A percentile compares a stretch with the other conserved stretches of the same genome.
Conservation (phyloP, 495 filamentous ascomycete species). For the Aspergillus saccharolyticus region DNA sequence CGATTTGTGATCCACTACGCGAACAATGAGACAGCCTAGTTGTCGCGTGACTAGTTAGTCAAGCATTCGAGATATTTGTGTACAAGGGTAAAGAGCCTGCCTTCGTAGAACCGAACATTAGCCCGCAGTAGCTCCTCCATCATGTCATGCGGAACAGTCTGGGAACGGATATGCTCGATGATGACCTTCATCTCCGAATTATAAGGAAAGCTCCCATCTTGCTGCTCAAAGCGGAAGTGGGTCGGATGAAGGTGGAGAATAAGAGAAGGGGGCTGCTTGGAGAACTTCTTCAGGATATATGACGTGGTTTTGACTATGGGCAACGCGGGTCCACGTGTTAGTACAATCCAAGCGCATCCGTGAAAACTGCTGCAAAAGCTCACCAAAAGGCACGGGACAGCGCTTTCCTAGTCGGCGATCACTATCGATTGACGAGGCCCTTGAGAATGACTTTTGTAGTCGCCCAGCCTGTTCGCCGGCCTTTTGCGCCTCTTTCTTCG, state of each 20-base stretch:
- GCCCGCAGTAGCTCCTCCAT: constrained; percentile 61
- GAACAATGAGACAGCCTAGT: constrained; percentile 81
- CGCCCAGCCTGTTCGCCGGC: constrained; percentile 34
- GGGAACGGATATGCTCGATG: constrained; percentile 65
- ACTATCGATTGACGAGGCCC: constrained; percentile 29
- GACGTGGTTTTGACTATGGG: constrained; percentile 59
- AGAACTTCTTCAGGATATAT: constrained; percentile 80
- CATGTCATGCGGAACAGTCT: constrained; percentile 69
- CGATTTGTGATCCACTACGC: constrained; percentile 79
- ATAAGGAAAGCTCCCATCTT: constrained; percentile 87
- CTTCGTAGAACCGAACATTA: constrained; percentile 85
- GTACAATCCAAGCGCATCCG: background rate
- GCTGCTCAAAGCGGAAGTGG: constrained; percentile 89
- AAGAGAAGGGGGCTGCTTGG: constrained; percentile 70
- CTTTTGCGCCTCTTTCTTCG: constrained; percentile 49
- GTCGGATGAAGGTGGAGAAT: constrained; percentile 78
- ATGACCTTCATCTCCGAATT: constrained; percentile 85
- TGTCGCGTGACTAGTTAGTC: constrained; percentile 10
- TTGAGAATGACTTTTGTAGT: constrained; percentile 28
- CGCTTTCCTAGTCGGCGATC: constrained; percentile 35
- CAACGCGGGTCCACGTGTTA: constrained; percentile 1
- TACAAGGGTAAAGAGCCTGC: constrained; percentile 31
- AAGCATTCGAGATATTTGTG: background rate
- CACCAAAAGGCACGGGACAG: constrained; percentile 48
- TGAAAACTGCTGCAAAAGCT: constrained; percentile 7